A percentile compares a stretch with the other conserved stretches of the same genome.
These are phyloP conservation scores for Penicillium canariense DNA, from an alignment of 495 filamentous ascomycete genomes.

Conservation along the genomic window DNA sequence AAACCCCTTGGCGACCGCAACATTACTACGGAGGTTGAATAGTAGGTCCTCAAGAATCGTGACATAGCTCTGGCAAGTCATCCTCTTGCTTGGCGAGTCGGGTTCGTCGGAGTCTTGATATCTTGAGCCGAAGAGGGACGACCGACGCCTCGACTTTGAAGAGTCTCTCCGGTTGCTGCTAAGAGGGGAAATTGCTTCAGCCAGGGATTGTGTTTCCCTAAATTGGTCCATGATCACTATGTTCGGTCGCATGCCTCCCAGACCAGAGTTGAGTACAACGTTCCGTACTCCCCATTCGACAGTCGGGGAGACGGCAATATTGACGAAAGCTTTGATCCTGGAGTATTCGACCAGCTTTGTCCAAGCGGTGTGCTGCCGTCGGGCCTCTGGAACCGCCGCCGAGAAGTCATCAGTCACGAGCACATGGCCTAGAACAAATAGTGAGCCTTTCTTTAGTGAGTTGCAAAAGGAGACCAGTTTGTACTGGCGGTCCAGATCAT, in stretches of 20 bases:
- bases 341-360: constrained; percentile 82
- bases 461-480: constrained; percentile 90
- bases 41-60: constrained; percentile 82
- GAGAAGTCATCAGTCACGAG: constrained; percentile 83
- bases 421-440: constrained; percentile 85
- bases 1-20: constrained; percentile 83
- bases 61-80: constrained; percentile 67
- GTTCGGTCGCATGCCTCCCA: constrained; percentile 90
- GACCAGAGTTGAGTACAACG: constrained; percentile 73
- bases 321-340: constrained; percentile 87
- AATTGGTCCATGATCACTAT: constrained; percentile 79
- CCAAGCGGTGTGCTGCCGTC: constrained; percentile 77
- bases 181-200: constrained; percentile 40
- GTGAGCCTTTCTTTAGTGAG: constrained; percentile 79
- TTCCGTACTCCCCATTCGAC: constrained; percentile 87
- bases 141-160: constrained; percentile 26
- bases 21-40: constrained; percentile 76
- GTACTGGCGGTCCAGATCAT: constrained; percentile 72
- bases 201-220: constrained; percentile 52
- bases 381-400: constrained; percentile 73
- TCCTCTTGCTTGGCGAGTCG: constrained; percentile 58
- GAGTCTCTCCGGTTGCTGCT: constrained; percentile 25
- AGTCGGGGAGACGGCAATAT: constrained; percentile 75
- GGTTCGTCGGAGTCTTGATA: constrained; percentile 31
- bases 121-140: constrained; percentile 12